Percentiles rank a stretch among this genome's conserved stretches.
phyloP scores from a whole-genome alignment of 768 basidiomycete species.

The Albatrellus ellisii region DNA sequence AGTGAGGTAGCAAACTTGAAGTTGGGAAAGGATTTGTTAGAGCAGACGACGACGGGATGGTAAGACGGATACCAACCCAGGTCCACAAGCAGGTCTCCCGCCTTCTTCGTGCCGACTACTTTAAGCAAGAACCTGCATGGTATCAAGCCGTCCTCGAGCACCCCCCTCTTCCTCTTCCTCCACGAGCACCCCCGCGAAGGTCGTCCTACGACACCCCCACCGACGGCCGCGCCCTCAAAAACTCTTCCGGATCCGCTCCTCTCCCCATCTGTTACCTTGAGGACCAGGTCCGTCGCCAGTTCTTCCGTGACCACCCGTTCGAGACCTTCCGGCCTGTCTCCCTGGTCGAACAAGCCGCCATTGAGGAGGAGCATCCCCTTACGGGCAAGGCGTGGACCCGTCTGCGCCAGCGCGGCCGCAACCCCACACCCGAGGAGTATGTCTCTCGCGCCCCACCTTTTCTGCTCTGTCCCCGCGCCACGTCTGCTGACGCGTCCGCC shows the following conservation, averaged over 20 bases:
- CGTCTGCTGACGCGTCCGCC: constrained; percentile 7
- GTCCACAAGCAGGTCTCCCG: constrained; percentile 83
- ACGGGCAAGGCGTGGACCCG: constrained; percentile 60
- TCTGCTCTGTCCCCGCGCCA: neutral
- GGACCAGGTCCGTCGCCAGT: constrained; percentile 77
- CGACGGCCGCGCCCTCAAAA: constrained; percentile 7
- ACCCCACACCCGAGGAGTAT: constrained; percentile 87
- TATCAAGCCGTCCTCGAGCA: constrained; percentile 73
- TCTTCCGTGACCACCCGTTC: constrained; percentile 94
- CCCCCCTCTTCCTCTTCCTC: constrained; percentile 79
- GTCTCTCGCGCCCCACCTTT: too few species aligned
- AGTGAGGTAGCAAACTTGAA: too few species aligned
- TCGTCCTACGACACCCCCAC: constrained; percentile 34
- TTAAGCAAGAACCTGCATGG: constrained; percentile 66
- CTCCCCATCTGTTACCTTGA: constrained; percentile 64
- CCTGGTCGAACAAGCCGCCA: constrained; percentile 55
- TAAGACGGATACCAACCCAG: constrained; percentile 70
- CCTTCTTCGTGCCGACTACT: constrained; percentile 51
- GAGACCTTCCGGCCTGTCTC: constrained; percentile 78
- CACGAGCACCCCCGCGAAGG: constrained; percentile 52
- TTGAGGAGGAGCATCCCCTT: constrained; percentile 44
- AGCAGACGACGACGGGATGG: constrained; percentile 30
- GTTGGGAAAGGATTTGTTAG: neutral
- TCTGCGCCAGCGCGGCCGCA: constrained; percentile 66
- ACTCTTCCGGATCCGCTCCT: constrained; percentile 21